Base-by-base conservation (phyloP, 2,329 filamentous ascomycete genomes). In the Nothophoma quercina region DNA sequence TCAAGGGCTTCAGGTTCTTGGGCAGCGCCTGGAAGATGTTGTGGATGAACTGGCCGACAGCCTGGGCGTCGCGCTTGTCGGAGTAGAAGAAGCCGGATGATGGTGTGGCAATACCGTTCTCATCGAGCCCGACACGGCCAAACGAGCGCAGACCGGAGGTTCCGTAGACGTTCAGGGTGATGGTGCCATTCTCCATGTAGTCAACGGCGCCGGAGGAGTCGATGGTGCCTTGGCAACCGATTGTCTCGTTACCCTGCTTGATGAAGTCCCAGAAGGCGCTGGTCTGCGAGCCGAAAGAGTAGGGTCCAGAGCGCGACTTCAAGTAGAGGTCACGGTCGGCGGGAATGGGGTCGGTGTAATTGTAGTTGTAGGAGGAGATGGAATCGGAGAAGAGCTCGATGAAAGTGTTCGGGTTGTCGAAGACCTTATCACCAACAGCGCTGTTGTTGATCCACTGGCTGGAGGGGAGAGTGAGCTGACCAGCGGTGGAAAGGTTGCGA, bases 81-180 rank as follows among this genome's bases (percentile, higher is more conserved):
- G 71, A 74, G 68, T 81, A 83, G 48, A 81, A 70, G 22, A 81
- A 70, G 16, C 74, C 74, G 2, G 59, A 57, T 33, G 74, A 70
- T 0, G 79, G 74, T 2, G 75, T 73, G 0, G 81, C 77, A 5
- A 75, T 67, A 56, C 78, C 79, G 1, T 75, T 75, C 1, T 69
- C 65, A 39, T 81, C 78, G 12, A 83, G 73, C 6, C 74, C 62
- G 3, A 83, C 80, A 4, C 73, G 71, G 1, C 81, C 81, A 1
- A 74, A 66, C 2, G 82, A 84, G 5, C 76, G 74, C 18, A 84
- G 72, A 1, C 82, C 82, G 0, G 81, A 83, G 0, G 82, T 85
- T 7, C 82, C 82, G 69, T 85, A 85, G 4, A 85, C 68, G 64
- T 85, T 85, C 16, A 85, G 72, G 0, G 81, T 84, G 43, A 85